A percentile compares a stretch with the other conserved stretches of the same genome.
Evolutionary conservation across 2,329 filamentous ascomycete genomes (phyloP).

Genomic region (Venturia oleaginea): DNA sequence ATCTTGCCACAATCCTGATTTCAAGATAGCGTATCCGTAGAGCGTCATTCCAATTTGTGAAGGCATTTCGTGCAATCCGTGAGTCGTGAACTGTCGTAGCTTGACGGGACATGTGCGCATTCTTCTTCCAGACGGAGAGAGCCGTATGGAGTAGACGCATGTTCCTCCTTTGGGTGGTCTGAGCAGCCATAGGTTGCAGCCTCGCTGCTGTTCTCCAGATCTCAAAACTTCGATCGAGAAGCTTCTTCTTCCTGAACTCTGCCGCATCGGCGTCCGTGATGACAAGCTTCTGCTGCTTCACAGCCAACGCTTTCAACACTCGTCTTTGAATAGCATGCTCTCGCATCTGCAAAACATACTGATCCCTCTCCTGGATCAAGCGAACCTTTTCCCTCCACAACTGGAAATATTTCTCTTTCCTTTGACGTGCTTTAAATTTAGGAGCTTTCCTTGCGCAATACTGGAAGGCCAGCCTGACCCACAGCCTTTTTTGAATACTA

Average conservation of each 20-base stretch:
- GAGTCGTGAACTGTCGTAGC: slow-evolving; percentile 43
- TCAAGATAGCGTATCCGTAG: slow-evolving; percentile 45
- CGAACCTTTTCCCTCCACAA: neutral
- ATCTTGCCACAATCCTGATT: slow-evolving; percentile 45
- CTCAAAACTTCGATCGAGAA: slow-evolving; percentile 1
- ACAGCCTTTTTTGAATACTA: slow-evolving; percentile 25
- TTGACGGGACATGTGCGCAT: slow-evolving; percentile 31
- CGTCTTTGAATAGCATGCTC: slow-evolving; percentile 22
- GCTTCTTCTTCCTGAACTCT: neutral
- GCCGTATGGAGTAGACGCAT: slow-evolving; percentile 36
- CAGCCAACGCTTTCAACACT: slow-evolving; percentile 19
- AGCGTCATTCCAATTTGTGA: slow-evolving; percentile 53
- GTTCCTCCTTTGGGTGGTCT: slow-evolving; percentile 37
- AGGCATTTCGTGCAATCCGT: slow-evolving; percentile 47
- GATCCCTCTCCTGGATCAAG: slow-evolving; percentile 8
- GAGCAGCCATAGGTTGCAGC: slow-evolving; percentile 17
- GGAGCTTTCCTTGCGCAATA: slow-evolving; percentile 28
- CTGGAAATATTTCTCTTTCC: slow-evolving; percentile 21
- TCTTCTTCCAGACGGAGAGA: slow-evolving; percentile 43
- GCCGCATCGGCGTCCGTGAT: slow-evolving; percentile 1
- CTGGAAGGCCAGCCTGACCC: slow-evolving; percentile 24
- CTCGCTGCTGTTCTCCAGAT: slow-evolving; percentile 1
- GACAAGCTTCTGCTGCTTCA: slow-evolving; percentile 6
- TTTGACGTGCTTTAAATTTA: slow-evolving; percentile 23
- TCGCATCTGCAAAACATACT: slow-evolving; percentile 16